Conservation (phyloP, 176 grass and related monocot species). For the Phragmites australis region DNA sequence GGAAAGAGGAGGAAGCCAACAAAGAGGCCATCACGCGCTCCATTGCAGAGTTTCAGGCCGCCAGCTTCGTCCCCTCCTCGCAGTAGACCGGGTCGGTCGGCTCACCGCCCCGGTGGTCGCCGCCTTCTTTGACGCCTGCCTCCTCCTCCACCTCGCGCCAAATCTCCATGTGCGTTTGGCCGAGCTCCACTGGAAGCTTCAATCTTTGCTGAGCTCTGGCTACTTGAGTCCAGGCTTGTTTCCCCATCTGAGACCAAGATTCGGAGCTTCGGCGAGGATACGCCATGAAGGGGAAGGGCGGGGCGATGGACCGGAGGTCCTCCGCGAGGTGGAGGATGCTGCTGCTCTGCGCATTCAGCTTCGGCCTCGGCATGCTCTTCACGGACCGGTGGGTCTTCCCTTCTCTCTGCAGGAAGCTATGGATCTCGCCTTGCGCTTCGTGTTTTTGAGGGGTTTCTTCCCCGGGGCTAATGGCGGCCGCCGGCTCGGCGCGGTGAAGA, state of each 20-base stretch:
- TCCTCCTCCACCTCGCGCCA: background rate
- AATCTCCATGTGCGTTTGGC: conserved; percentile 28
- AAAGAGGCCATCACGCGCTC: conserved; percentile 33
- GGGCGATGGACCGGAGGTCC: conserved; percentile 49
- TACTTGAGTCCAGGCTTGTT: conserved; percentile 12
- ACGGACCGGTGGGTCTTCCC: conserved; percentile 58
- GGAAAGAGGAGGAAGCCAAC: conserved; percentile 27
- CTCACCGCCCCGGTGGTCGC: conserved; percentile 25
- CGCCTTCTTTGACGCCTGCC: conserved; percentile 36
- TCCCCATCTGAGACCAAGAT: conserved; percentile 33
- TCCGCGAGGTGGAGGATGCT: conserved; percentile 66
- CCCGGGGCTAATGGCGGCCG: background rate
- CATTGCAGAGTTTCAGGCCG: conserved; percentile 31
- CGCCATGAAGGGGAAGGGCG: conserved; percentile 62
- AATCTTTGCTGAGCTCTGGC: conserved; percentile 6
- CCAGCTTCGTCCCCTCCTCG: conserved; percentile 20
- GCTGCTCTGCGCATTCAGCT: conserved; percentile 69
- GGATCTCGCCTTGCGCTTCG: conserved; percentile 33
- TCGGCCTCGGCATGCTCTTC: conserved; percentile 86
- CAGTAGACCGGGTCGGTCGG: background rate
- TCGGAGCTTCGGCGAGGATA: conserved; percentile 14
- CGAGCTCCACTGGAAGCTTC: background rate
- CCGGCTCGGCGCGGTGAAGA: conserved; percentile 6
- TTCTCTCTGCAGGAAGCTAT: background rate
- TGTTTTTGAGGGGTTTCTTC: background rate